These are phyloP conservation scores for Phylloporus arenicola DNA, from an alignment of 768 basidiomycete species.

Conservation along the genomic window DNA sequence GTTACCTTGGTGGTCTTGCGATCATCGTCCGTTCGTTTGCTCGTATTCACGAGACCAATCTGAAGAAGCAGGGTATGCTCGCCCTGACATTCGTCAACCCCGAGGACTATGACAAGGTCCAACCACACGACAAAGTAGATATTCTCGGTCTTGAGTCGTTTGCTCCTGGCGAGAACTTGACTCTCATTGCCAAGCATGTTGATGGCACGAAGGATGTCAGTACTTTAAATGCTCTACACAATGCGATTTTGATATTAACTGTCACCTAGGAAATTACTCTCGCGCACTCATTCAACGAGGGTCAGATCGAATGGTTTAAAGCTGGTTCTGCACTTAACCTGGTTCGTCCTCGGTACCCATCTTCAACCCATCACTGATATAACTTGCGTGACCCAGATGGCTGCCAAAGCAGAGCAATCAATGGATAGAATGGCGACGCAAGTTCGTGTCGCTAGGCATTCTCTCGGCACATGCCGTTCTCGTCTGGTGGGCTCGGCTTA, in stretches of 20 bases:
- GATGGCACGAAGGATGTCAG: slow-evolving; percentile 69
- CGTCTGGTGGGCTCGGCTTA: neutral
- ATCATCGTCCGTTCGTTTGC: slow-evolving; percentile 97
- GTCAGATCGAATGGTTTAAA: slow-evolving; percentile 98
- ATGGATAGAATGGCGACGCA: slow-evolving; percentile 10
- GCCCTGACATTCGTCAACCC: slow-evolving; percentile 89
- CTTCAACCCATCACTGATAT: neutral
- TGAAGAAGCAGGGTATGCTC: slow-evolving; percentile 99
- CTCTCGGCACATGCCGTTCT: neutral
- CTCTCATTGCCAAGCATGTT: slow-evolving; percentile 72
- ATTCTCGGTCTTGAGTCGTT: slow-evolving; percentile 87
- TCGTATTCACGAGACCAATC: slow-evolving; percentile 95
- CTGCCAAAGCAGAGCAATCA: slow-evolving; percentile 52
- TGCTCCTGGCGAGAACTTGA: slow-evolving; percentile 88
- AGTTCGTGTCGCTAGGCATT: neutral
- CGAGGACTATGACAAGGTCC: slow-evolving; percentile 91
- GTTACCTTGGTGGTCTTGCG: slow-evolving; percentile 91
- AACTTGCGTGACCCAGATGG: slow-evolving; percentile 44
- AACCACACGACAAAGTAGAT: slow-evolving; percentile 81
- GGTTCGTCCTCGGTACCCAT: slow-evolving; percentile 38
- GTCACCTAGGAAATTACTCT: slow-evolving; percentile 58
- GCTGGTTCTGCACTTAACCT: slow-evolving; percentile 91
- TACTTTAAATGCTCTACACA: neutral
- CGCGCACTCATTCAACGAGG: slow-evolving; percentile 94
- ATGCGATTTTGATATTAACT: slow-evolving; percentile 8